A percentile compares a stretch with the other conserved stretches of the same genome.
Evolutionary conservation across 768 basidiomycete species (phyloP).

Genomic region (Lactifluus pinguis): DNA sequence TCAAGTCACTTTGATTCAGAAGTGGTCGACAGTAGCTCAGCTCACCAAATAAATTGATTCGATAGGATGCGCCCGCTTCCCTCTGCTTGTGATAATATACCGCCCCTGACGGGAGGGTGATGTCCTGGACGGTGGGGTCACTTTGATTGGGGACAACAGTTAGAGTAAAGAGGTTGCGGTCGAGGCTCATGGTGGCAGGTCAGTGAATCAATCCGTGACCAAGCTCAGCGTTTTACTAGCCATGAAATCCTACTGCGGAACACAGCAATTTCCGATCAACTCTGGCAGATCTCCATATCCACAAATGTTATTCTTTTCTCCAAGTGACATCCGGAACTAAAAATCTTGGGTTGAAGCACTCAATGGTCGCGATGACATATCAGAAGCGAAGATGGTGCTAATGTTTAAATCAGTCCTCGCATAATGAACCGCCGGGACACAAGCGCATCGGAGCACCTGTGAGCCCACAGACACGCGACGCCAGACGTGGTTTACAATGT

Average conservation of each 20-base stretch:
- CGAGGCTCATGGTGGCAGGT: conserved; percentile 54
- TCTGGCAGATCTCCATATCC: no score
- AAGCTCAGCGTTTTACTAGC: no score
- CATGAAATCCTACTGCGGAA: no score
- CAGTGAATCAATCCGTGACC: no score
- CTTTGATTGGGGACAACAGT: conserved; percentile 50
- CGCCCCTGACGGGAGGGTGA: conserved; percentile 53
- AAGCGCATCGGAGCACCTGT: no score
- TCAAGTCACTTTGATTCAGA: not conserved
- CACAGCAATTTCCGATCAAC: no score
- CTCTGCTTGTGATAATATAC: conserved; percentile 69
- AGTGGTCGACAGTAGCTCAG: not conserved
- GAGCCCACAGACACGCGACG: no score
- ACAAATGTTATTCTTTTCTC: no score
- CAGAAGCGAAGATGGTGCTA: not conserved
- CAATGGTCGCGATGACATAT: no score
- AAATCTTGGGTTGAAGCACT: no score
- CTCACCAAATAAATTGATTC: conserved; percentile 60
- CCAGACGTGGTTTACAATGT: no score
- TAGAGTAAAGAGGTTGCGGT: conserved; percentile 81
- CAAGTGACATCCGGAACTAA: no score
- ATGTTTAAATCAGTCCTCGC: not conserved
- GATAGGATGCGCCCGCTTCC: conserved; percentile 45
- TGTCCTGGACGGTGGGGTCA: conserved; percentile 55
- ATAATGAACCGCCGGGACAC: not conserved